Evolutionary conservation across 352 stramenopile species (phyloP), one percentile per base, ranked within the genome.

Genomic region (Phytophthora sp.): DNA sequence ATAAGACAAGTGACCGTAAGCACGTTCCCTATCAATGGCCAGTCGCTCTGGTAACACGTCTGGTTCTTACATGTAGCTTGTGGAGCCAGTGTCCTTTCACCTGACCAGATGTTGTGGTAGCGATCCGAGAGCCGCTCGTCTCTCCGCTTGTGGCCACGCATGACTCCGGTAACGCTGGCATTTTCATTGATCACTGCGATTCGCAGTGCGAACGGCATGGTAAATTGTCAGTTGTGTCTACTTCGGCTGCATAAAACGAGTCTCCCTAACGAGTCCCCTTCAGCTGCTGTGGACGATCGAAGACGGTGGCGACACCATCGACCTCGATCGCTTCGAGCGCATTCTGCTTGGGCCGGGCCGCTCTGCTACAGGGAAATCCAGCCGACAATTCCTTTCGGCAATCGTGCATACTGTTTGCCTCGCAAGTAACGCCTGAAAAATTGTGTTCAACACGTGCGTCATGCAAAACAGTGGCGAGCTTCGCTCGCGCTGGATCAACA

Each of bases 31-130:
- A 41, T 21, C 2, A 7, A 41, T 20, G 35, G 24, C n/a, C n/a
- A n/a, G n/a, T n/a, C n/a, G n/a, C n/a, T n/a, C n/a, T n/a, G n/a
- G n/a, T n/a, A n/a, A n/a, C n/a, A n/a, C n/a, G n/a, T n/a, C n/a
- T n/a, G n/a, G n/a, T n/a, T n/a, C n/a, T n/a, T n/a, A n/a, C n/a
- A n/a, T n/a, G n/a, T n/a, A n/a, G 15, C 7, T 36, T 44, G 65
- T 54, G 41, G 35, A 66, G 60, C 54, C 60, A 63, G 66, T 63
- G 66, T 58, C 53, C 60, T 61, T 73, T 62, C n/a, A 21, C 38
- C 53, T 57, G 46, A 30, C 60, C 60, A 70, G 66, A 74, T 70
- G 46, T n/a, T n/a, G n/a, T n/a, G 42, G 54, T 65, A 57, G 35
- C 42, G 30, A 46, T 6, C 33, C 18, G 44, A 60, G 45, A 56